Base-by-base conservation (phyloP, 495 filamentous ascomycete genomes). In the Delitschia confertaspora region DNA sequence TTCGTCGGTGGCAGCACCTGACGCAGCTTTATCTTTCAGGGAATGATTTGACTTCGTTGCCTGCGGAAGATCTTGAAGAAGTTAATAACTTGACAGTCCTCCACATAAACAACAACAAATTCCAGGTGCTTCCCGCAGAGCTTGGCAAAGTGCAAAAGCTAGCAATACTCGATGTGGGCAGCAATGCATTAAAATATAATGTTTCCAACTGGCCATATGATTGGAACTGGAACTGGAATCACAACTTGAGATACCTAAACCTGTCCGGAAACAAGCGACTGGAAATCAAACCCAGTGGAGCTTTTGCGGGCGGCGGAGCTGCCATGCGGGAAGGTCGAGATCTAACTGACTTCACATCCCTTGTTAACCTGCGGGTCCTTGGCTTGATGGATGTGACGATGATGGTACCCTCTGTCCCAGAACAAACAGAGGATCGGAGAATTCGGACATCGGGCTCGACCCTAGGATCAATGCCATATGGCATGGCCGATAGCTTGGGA, bases 141-240 rank as follows among this genome's bases (percentile, higher is more conserved):
- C 78, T 99, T 22, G 91, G 85, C 38, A 88, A 95, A 62, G 85
- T 95, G 13, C 80, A 83, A 60, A 93, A 88, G 63, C 73, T 95
- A 19, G 72, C 88, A 6, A 80, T 94, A 17, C 69, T 99, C 27
- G 91, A 99, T 65, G 89, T 91, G 49, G 88, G 88, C 39, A 95
- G 84, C 69, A 99, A 99, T 55, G 74, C 72, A n/a, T 71, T 99
- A 33, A 99, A 95, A 61, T 99, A 99, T 69, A 99, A 99, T 58
- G 88, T 99, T 24, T 91, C 88, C 19, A 99, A 99, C 58, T 94
- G 93, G 74, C 91, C 93, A 0, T 99, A 99, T 57, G 91, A 99
- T 60, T 99, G 91, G 91, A 99, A 99, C 56, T 99, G 91, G 91
- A 96, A 95, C 60, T 86, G 88, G 74, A 99, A 96, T 49, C 80